Conservation (phyloP, 352 stramenopile genomes). For the Phytopythium delawarense region DNA sequence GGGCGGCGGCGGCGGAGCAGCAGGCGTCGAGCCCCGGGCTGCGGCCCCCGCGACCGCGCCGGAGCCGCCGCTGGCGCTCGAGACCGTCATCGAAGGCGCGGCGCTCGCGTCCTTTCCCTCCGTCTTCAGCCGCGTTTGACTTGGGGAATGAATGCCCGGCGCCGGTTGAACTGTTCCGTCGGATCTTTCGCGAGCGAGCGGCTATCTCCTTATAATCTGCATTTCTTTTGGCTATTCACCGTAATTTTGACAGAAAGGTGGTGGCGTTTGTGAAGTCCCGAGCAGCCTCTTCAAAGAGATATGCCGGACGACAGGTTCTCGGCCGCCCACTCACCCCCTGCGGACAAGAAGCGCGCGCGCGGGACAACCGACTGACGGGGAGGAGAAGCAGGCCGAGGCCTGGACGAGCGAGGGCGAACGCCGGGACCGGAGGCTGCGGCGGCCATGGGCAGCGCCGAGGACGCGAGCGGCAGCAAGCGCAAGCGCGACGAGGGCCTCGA, state of each 20-base stretch:
- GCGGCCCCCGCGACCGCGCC: conserved; percentile 6
- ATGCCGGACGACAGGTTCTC: no score
- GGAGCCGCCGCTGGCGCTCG: conserved; percentile 25
- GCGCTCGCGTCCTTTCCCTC: neutral
- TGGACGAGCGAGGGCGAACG: no score
- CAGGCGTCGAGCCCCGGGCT: neutral
- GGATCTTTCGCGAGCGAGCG: no score
- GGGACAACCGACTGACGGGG: no score
- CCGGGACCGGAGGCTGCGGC: neutral
- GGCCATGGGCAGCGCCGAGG: neutral
- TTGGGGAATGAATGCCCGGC: conserved; percentile 2
- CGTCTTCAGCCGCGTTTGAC: neutral
- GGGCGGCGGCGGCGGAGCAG: conserved; percentile 1
- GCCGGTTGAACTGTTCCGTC: neutral
- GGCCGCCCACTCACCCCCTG: no score
- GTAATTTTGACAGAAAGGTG: no score
- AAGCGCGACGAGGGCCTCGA: conserved; percentile 58
- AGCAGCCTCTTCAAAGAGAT: no score
- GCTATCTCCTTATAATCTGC: no score
- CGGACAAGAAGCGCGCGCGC: no score
- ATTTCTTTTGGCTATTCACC: no score
- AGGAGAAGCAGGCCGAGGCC: neutral
- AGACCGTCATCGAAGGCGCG: conserved; percentile 34
- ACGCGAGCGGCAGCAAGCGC: conserved; percentile 44
- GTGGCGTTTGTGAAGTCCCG: no score